Evolutionary conservation across 2,329 filamentous ascomycete genomes (phyloP).

Genomic region (Emmonsiellopsis sp.): DNA sequence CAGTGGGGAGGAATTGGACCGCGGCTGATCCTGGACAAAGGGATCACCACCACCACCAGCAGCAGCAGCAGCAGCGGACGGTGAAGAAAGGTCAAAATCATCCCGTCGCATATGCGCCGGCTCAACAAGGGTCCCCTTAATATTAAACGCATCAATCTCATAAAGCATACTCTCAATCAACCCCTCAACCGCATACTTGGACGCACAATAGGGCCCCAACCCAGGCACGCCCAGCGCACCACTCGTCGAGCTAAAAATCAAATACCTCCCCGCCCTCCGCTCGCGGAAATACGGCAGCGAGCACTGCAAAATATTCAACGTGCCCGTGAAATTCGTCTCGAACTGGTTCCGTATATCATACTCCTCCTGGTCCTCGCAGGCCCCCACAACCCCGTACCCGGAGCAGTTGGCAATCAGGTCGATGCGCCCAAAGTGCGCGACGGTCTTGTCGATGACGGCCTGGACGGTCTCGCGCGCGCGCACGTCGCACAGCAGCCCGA

Average conservation of each 20-base stretch:
- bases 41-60: background rate
- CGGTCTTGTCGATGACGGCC: slow-evolving; percentile 58
- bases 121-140: slow-evolving; percentile 88
- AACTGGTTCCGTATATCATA: slow-evolving; percentile 92
- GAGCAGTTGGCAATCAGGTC: slow-evolving; percentile 91
- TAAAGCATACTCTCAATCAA: slow-evolving; percentile 95
- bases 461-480: slow-evolving; percentile 69
- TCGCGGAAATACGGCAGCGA: slow-evolving; percentile 80
- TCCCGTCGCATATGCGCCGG: slow-evolving; percentile 82
- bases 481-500: slow-evolving; percentile 84
- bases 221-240: slow-evolving; percentile 91
- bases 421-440: slow-evolving; percentile 67
- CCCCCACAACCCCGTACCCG: slow-evolving; percentile 88
- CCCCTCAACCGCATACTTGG: slow-evolving; percentile 93
- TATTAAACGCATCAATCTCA: slow-evolving; percentile 82
- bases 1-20: slow-evolving; percentile 41
- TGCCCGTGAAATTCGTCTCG: slow-evolving; percentile 96
- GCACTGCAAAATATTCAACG: slow-evolving; percentile 82
- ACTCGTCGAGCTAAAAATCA: slow-evolving; percentile 89
- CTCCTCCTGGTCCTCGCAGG: slow-evolving; percentile 94
- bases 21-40: too few relatives aligned
- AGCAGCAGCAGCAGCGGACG: background rate
- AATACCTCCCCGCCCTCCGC: slow-evolving; percentile 66
- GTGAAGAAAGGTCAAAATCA: slow-evolving; percentile 38
- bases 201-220: slow-evolving; percentile 87